These are phyloP conservation scores for Farysia itapuensis DNA, from an alignment of 1,284 basidiomycete genomes.

Conservation along the genomic window DNA sequence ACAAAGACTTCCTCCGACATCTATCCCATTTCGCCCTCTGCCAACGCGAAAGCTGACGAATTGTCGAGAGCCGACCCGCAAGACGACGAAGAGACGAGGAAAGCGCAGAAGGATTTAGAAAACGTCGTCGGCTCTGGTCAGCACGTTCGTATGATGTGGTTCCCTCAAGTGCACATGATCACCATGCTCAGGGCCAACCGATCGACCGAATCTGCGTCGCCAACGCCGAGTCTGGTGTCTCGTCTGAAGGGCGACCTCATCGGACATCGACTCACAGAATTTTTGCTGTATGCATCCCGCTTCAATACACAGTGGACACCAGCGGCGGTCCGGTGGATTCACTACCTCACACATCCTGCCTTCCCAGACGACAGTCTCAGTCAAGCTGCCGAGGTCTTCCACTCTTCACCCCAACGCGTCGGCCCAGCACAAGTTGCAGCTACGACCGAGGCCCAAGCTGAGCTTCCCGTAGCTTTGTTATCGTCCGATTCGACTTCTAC, in stretches of 20 bases:
- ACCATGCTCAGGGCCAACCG: slow-evolving; percentile 76
- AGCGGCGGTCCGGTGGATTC: slow-evolving; percentile 27
- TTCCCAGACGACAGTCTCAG: slow-evolving; percentile 6
- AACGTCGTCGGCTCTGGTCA: slow-evolving; percentile 65
- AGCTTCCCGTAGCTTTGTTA: slow-evolving; percentile 55
- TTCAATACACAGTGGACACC: slow-evolving; percentile 23
- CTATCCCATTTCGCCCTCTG: slow-evolving; percentile 19
- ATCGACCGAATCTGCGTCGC: slow-evolving; percentile 65
- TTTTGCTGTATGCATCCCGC: slow-evolving; percentile 34
- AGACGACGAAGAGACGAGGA: slow-evolving; percentile 54
- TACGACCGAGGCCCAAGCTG: slow-evolving; percentile 22
- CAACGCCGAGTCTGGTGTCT: slow-evolving; percentile 7
- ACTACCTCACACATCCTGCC: slow-evolving; percentile 31
- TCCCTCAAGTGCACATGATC: slow-evolving; percentile 75
- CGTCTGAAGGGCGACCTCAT: slow-evolving; percentile 26
- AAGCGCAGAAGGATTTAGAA: slow-evolving; percentile 65
- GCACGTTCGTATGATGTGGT: slow-evolving; percentile 95
- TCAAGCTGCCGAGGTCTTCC: not conserved
- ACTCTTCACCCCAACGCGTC: no score
- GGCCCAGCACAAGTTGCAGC: slow-evolving; percentile 5
- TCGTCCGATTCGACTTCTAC: not conserved
- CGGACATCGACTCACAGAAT: slow-evolving; percentile 30
- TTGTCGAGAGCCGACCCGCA: slow-evolving; percentile 18
- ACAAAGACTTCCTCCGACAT: slow-evolving; percentile 15
- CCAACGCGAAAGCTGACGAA: slow-evolving; percentile 14